Evolutionary conservation across 208 protist genomes (phyloP).

Genomic region (Acanthamoeba triangularis): DNA sequence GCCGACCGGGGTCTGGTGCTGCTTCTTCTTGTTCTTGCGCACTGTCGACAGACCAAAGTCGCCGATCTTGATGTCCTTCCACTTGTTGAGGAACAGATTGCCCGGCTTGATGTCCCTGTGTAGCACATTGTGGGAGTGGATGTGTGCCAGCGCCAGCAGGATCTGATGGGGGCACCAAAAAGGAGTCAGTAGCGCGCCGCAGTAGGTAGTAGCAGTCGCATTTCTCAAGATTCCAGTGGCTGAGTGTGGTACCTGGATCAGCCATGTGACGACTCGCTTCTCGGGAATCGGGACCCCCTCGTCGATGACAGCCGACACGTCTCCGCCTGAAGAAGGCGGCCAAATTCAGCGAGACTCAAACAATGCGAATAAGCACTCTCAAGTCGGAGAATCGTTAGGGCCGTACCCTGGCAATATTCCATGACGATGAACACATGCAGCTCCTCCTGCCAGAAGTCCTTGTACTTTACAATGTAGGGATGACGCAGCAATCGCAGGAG

Average conservation of each 20-base stretch:
- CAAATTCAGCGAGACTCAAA: not conserved
- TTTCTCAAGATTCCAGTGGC: not conserved
- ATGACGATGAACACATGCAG: slow-evolving; percentile 60
- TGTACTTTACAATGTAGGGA: slow-evolving; percentile 49
- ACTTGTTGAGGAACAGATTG: slow-evolving; percentile 65
- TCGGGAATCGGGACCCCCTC: not conserved
- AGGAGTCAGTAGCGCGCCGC: not conserved
- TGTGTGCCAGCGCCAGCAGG: slow-evolving; percentile 30
- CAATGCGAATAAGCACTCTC: not conserved
- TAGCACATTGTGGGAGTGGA: slow-evolving; percentile 22
- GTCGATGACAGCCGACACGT: slow-evolving; percentile 32
- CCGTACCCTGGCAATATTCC: slow-evolving; percentile 39
- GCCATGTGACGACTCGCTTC: slow-evolving; percentile 1
- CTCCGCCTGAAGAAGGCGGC: not conserved
- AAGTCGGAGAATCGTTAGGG: not conserved
- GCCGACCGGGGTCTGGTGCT: slow-evolving; percentile 44
- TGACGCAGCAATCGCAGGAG: slow-evolving; percentile 42
- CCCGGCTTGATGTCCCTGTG: slow-evolving; percentile 44
- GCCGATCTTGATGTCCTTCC: slow-evolving; percentile 60
- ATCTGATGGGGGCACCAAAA: not conserved
- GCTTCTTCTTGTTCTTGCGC: not conserved
- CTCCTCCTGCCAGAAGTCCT: slow-evolving; percentile 63
- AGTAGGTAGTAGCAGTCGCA: not conserved
- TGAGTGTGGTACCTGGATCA: not conserved
- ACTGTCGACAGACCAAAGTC: slow-evolving; percentile 62